Percentiles rank a stretch among this genome's conserved stretches.
Evolutionary conservation across 225 moss, liverwort and hornwort genomes (phyloP).

Genomic region (Antitrichia curtipendula): DNA sequence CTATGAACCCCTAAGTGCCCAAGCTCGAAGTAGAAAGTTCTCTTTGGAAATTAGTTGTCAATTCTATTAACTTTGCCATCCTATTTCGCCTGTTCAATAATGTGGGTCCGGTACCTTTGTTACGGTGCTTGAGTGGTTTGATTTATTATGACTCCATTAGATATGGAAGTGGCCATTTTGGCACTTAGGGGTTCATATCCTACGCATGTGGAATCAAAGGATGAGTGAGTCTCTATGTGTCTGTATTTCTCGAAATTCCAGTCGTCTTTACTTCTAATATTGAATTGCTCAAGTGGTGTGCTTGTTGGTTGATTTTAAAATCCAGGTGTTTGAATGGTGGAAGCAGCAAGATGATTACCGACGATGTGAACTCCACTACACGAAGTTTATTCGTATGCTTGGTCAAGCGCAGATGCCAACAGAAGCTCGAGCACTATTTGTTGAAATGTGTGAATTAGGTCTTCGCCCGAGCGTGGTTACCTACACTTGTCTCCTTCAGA

Average conservation of each 20-base stretch:
- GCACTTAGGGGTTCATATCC: background rate
- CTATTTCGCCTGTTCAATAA: background rate
- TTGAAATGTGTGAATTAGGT: conserved; percentile 61
- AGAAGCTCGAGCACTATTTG: conserved; percentile 65
- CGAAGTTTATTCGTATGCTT: conserved; percentile 67
- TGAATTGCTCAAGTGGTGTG: background rate
- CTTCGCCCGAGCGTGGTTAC: conserved; percentile 52
- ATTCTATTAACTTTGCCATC: background rate
- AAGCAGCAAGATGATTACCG: conserved; percentile 61
- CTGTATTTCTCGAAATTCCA: background rate
- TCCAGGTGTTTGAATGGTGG: conserved; percentile 80
- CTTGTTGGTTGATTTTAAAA: background rate
- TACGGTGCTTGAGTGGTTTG: background rate
- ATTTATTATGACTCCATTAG: background rate
- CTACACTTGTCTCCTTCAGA: conserved; percentile 75
- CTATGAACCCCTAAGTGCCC: background rate
- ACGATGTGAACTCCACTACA: conserved; percentile 58
- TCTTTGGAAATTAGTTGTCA: background rate
- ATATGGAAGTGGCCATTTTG: background rate
- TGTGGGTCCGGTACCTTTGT: background rate
- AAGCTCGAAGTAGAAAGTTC: background rate
- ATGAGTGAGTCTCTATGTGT: background rate
- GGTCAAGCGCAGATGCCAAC: conserved; percentile 49
- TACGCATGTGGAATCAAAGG: background rate
- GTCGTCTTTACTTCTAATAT: background rate